Evolutionary conservation across 805 yeast genomes (phyloP).

Genomic region (Starmerella apis): DNA sequence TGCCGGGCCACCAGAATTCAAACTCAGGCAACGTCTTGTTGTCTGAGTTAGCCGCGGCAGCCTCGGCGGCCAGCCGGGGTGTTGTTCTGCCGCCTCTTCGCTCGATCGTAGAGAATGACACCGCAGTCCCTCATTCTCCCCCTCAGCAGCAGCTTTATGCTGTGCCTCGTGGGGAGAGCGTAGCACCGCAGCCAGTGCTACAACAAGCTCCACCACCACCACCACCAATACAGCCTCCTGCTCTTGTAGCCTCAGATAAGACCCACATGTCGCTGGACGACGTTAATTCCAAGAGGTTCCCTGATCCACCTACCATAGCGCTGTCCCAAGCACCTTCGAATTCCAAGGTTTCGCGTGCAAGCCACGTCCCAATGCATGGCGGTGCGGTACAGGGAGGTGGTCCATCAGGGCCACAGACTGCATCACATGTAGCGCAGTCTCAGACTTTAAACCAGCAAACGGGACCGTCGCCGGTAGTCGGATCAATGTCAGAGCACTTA

Average conservation of each 20-base stretch:
- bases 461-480: too few species aligned
- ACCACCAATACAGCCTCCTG: background rate
- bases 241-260: background rate
- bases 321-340: background rate
- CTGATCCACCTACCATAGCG: background rate
- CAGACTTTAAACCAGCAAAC: too few species aligned
- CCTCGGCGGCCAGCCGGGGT: constrained; percentile 7
- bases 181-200: background rate
- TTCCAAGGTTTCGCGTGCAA: background rate
- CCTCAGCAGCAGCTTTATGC: background rate
- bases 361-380: background rate
- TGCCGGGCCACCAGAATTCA: background rate
- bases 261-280: background rate
- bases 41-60: constrained; percentile 2
- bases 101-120: background rate
- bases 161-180: background rate
- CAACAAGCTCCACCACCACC: background rate
- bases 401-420: too few species aligned
- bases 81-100: constrained; percentile 3
- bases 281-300: background rate
- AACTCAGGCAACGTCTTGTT: constrained; percentile 2
- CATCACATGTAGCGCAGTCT: too few species aligned
- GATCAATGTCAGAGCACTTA: background rate
- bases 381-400: too few species aligned
- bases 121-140: background rate